Conservation (phyloP, 129 eudicot species). For the Centrapalus pauciflorus region DNA sequence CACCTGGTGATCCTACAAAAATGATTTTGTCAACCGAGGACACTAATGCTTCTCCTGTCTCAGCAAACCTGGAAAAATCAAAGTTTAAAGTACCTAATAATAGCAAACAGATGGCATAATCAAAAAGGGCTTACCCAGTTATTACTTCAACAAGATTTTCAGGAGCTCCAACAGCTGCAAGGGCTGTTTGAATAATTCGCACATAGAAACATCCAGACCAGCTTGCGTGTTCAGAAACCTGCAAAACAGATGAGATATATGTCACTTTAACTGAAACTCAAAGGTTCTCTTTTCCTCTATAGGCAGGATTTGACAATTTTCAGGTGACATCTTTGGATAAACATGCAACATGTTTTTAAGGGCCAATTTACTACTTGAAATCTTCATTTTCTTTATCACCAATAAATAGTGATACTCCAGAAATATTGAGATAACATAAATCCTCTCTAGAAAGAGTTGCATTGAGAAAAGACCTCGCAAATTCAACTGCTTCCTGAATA, state of each 20-base stretch:
- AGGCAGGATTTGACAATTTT: neutral
- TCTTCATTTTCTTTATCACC: neutral
- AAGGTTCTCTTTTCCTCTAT: neutral
- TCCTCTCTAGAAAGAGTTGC: too few species aligned
- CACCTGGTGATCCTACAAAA: constrained; percentile 98
- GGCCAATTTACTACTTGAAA: neutral
- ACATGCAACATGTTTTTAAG: neutral
- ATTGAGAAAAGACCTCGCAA: too few species aligned
- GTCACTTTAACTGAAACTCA: neutral
- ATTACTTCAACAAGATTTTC: constrained; percentile 96
- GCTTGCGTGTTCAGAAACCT: constrained; percentile 99
- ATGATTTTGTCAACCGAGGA: constrained; percentile 95
- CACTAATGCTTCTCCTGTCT: constrained; percentile 97
- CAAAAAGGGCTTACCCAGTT: constrained; percentile 68
- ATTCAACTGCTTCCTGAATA: too few species aligned
- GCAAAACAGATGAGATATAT: constrained; percentile 16
- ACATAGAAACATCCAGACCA: constrained; percentile 98
- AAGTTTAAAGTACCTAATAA: neutral
- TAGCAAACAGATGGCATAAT: neutral
- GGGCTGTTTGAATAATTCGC: constrained; percentile 91
- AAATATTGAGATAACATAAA: too few species aligned
- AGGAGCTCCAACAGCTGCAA: constrained; percentile 99
- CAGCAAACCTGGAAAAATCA: constrained; percentile 75
- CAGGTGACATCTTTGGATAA: neutral
- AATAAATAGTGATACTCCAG: neutral